Evolutionary conservation across 345 rosid genomes (phyloP).

Genomic region (Salix suchowensis): DNA sequence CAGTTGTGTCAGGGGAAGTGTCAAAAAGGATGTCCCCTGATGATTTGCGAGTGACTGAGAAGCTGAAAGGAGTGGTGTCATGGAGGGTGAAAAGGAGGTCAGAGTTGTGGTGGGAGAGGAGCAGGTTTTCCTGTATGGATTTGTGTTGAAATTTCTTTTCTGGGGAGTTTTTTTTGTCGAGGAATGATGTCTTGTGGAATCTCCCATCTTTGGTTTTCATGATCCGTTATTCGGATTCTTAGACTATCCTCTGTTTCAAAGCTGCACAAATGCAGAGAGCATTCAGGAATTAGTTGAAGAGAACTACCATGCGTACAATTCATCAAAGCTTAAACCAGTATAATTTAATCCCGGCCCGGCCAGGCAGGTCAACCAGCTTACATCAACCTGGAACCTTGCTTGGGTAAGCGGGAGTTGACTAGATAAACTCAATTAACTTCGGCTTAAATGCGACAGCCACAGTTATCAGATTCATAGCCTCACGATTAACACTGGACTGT

Average conservation of each 20-base stretch:
- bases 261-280: slow-evolving; percentile 1
- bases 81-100: slow-evolving; percentile 56
- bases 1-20: slow-evolving; percentile 27
- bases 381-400: no score
- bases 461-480: no score
- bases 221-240: slow-evolving; percentile 20
- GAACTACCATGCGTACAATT: no score
- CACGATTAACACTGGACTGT: no score
- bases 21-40: slow-evolving; percentile 63
- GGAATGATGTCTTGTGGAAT: slow-evolving; percentile 36
- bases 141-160: no score
- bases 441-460: no score
- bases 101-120: slow-evolving; percentile 28
- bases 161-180: slow-evolving; percentile 17
- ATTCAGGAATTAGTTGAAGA: not conserved
- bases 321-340: no score
- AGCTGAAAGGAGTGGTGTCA: slow-evolving; percentile 57
- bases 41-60: slow-evolving; percentile 51
- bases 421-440: no score
- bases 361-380: no score
- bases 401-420: no score
- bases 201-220: slow-evolving; percentile 17
- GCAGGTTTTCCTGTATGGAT: not conserved
- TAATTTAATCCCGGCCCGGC: no score
- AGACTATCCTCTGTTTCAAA: slow-evolving; percentile 12